A percentile compares a stretch with the other conserved stretches of the same genome.
Evolutionary conservation across 2,329 filamentous ascomycete genomes (phyloP).

Genomic region (Coniochaeta sp.): DNA sequence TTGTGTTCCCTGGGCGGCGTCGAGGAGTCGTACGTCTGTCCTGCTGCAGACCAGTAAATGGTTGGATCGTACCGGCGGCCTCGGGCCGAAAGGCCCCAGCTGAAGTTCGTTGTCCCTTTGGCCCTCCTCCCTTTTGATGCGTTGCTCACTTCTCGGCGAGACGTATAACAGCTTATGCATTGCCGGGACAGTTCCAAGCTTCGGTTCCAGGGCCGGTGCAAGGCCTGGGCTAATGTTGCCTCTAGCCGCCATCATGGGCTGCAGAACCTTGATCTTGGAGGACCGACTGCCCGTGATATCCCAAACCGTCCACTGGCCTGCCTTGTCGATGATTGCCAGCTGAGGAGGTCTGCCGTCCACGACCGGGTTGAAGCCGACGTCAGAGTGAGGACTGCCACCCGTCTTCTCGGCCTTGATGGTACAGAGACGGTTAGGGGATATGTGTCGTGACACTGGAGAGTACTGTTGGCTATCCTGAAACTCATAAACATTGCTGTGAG

Average conservation of each 20-base stretch:
- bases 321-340: slow-evolving; percentile 58
- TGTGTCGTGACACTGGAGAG: slow-evolving; percentile 34
- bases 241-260: slow-evolving; percentile 24
- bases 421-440: slow-evolving; percentile 49
- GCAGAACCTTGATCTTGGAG: slow-evolving; percentile 25
- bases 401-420: slow-evolving; percentile 45
- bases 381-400: slow-evolving; percentile 48
- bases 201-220: slow-evolving; percentile 9
- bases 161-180: slow-evolving; percentile 36
- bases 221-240: slow-evolving; percentile 32
- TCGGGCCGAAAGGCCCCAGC: not conserved
- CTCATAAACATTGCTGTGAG: not conserved
- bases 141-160: slow-evolving; percentile 3
- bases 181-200: slow-evolving; percentile 12
- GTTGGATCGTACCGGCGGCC: not conserved
- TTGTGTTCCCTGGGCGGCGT: slow-evolving; percentile 3
- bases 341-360: slow-evolving; percentile 45
- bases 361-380: slow-evolving; percentile 58
- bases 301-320: slow-evolving; percentile 63
- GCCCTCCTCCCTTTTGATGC: slow-evolving; percentile 3
- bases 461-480: slow-evolving; percentile 9
- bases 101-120: not conserved
- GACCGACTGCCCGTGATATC: slow-evolving; percentile 37
- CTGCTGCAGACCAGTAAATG: slow-evolving; percentile 8
- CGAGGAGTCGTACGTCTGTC: slow-evolving; percentile 6